These are phyloP conservation scores for Agrocybe pediades DNA, from an alignment of 768 basidiomycete genomes.

Conservation along the genomic window DNA sequence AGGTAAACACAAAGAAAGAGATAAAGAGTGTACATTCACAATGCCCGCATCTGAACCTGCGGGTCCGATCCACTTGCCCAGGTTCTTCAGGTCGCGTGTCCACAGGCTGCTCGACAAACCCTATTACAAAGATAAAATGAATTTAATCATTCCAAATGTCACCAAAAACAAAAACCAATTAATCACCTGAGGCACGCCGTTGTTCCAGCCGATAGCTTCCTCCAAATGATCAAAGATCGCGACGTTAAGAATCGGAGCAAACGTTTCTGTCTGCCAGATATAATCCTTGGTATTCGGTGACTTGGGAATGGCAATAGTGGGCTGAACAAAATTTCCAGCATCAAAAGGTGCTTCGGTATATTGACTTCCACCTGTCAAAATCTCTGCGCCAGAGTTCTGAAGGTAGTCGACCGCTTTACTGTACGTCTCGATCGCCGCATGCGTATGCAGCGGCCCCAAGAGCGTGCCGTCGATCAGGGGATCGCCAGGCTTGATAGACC, in stretches of 20 bases:
- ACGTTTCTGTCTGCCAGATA: conserved; percentile 81
- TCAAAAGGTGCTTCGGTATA: conserved; percentile 53
- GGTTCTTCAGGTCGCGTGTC: conserved; percentile 80
- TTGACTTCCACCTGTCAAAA: conserved; percentile 70
- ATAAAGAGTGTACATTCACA: conserved; percentile 62
- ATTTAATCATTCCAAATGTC: conserved; percentile 8
- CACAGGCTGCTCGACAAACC: conserved; percentile 92
- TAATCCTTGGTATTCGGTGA: conserved; percentile 50
- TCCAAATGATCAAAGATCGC: conserved; percentile 85
- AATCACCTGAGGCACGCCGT: conserved; percentile 76
- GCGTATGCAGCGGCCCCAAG: conserved; percentile 84
- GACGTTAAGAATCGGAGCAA: conserved; percentile 88
- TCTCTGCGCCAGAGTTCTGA: conserved; percentile 66
- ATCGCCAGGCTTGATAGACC: conserved; percentile 76
- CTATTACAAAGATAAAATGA: conserved; percentile 28
- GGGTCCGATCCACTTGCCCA: conserved; percentile 93
- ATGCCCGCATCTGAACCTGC: conserved; percentile 90
- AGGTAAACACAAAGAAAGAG: conserved; percentile 14
- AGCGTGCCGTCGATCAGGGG: conserved; percentile 75
- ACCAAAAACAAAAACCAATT: conserved; percentile 10
- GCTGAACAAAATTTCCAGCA: conserved; percentile 87
- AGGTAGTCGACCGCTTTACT: conserved; percentile 61
- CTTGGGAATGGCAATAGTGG: conserved; percentile 77
- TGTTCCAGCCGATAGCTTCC: conserved; percentile 89
- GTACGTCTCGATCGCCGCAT: conserved; percentile 69